Percentiles rank a stretch among this genome's conserved stretches.
Evolutionary conservation across 371 early-diverging fungal genomes (phyloP).

Genomic region (Massospora cicadina): DNA sequence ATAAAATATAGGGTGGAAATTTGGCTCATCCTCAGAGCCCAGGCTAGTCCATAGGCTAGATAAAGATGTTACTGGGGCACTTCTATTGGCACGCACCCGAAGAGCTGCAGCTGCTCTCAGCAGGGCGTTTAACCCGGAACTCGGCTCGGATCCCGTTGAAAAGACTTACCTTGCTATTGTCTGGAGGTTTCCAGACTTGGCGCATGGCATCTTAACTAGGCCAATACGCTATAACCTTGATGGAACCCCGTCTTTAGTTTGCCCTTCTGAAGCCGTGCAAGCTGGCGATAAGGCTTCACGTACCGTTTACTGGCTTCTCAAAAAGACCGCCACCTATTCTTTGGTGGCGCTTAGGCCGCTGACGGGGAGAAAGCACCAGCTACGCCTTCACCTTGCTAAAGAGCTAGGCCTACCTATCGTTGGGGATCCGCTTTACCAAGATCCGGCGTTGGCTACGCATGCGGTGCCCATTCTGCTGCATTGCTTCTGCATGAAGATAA

Average conservation of each 20-base stretch:
- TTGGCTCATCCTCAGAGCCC: neutral
- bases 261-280: neutral
- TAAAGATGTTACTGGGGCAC: slow-evolving; percentile 7
- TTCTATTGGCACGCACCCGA: slow-evolving; percentile 4
- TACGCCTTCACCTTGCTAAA: neutral
- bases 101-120: neutral
- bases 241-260: neutral
- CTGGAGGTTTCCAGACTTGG: neutral
- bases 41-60: slow-evolving; percentile 7
- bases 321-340: neutral
- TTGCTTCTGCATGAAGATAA: neutral
- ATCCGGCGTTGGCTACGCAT: neutral
- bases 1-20: neutral
- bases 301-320: neutral
- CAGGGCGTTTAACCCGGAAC: neutral
- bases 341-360: neutral
- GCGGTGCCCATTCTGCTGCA: neutral
- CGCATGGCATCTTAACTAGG: neutral
- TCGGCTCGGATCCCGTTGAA: neutral
- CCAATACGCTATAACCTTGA: neutral
- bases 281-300: neutral
- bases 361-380: slow-evolving; percentile 7
- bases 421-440: slow-evolving; percentile 5
- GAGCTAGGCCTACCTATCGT: neutral
- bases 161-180: slow-evolving; percentile 1